A percentile compares a stretch with the other conserved stretches of the same genome.
These are phyloP conservation scores for Phytopythium helicoides DNA, from an alignment of 352 stramenopile genomes.

Conservation along the genomic window DNA sequence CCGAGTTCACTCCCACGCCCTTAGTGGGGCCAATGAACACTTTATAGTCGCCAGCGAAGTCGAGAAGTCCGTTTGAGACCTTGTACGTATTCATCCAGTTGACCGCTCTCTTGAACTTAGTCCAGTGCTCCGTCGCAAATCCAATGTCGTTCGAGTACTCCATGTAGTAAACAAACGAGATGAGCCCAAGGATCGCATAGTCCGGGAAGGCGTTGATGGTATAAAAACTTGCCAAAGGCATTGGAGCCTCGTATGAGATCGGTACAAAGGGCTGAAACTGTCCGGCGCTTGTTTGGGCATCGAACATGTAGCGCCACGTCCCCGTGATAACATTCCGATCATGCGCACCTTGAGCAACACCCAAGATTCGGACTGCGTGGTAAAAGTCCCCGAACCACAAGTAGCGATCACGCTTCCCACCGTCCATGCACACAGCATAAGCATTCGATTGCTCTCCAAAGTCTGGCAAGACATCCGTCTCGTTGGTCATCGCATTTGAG, in stretches of 20 bases:
- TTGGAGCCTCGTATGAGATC: conserved; percentile 22
- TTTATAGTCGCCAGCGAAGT: conserved; percentile 16
- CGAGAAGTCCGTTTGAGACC: conserved; percentile 15
- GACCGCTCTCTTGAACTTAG: conserved; percentile 10
- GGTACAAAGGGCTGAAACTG: conserved; percentile 13
- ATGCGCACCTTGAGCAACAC: conserved; percentile 18
- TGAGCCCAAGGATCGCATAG: conserved; percentile 25
- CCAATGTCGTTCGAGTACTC: conserved; percentile 20
- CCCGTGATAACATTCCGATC: conserved; percentile 15
- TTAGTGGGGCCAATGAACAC: conserved; percentile 12
- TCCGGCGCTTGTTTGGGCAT: conserved; percentile 14
- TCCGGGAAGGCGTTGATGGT: conserved; percentile 20
- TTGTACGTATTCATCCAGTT: conserved; percentile 12
- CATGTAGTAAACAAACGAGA: conserved; percentile 28
- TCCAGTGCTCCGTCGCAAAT: conserved; percentile 18
- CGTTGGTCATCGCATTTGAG: conserved; percentile 21
- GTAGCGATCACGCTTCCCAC: conserved; percentile 24
- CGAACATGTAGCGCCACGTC: conserved; percentile 22
- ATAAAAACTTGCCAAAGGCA: conserved; percentile 19
- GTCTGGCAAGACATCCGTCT: conserved; percentile 15
- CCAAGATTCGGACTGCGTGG: conserved; percentile 26
- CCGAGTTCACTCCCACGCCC: conserved; percentile 19
- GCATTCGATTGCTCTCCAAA: conserved; percentile 24
- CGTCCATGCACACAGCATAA: conserved; percentile 23
- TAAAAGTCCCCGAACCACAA: conserved; percentile 31